These are phyloP conservation scores for Pseudogymnoascus sp. DNA, from an alignment of 2,329 filamentous ascomycete species.

Conservation along the genomic window DNA sequence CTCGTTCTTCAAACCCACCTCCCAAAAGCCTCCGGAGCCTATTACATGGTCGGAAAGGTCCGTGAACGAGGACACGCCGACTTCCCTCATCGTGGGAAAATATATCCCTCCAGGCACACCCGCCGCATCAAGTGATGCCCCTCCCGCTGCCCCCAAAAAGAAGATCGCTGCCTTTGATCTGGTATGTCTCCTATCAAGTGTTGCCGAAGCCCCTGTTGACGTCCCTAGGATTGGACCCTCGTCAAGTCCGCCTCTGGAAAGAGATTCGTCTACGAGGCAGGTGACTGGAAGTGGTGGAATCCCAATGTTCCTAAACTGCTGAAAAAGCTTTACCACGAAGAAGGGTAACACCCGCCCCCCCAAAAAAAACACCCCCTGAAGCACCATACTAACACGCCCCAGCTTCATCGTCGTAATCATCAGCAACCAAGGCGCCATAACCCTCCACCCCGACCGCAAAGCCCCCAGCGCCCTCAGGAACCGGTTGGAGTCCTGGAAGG, in stretches of 20 bases:
- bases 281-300: slow-evolving; percentile 96
- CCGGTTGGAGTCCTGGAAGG: slow-evolving; percentile 71
- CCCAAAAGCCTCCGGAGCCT: slow-evolving; percentile 72
- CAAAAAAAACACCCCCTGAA: too few species aligned
- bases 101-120: slow-evolving; percentile 44
- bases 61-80: slow-evolving; percentile 37
- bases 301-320: slow-evolving; percentile 58
- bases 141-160: slow-evolving; percentile 24
- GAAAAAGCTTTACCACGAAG: slow-evolving; percentile 53
- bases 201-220: not conserved
- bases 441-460: slow-evolving; percentile 65
- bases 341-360: too few species aligned
- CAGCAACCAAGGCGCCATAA: slow-evolving; percentile 83
- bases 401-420: slow-evolving; percentile 72
- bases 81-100: slow-evolving; percentile 65
- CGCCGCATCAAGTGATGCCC: slow-evolving; percentile 14
- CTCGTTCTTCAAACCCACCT: slow-evolving; percentile 81
- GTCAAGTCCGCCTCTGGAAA: slow-evolving; percentile 75
- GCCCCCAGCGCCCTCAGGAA: slow-evolving; percentile 56
- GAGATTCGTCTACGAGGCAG: slow-evolving; percentile 59
- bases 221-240: slow-evolving; percentile 70
- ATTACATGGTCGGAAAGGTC: slow-evolving; percentile 64
- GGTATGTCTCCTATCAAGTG: slow-evolving; percentile 28
- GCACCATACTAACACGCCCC: slow-evolving; percentile 6
- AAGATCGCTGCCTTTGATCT: slow-evolving; percentile 68